A percentile compares a stretch with the other conserved stretches of the same genome.
These are phyloP conservation scores for Malus orientalis DNA, from an alignment of 306 rosid genomes.

Conservation along the genomic window DNA sequence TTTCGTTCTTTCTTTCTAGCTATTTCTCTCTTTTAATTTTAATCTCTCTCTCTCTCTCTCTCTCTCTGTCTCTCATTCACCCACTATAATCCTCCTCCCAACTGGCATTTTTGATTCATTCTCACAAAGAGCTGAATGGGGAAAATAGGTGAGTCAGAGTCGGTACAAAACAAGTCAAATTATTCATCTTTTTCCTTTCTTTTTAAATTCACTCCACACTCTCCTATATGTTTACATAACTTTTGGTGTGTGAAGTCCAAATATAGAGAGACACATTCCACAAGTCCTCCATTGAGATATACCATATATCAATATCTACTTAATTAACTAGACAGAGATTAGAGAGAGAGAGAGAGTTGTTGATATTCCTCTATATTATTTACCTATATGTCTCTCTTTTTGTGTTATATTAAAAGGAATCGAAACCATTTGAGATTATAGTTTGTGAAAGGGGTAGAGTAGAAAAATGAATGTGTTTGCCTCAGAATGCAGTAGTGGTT, in stretches of 20 bases:
- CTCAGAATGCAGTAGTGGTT: conserved; percentile 76
- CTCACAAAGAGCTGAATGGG: conserved; percentile 20
- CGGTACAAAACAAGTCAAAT: conserved; percentile 47
- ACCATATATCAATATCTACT: not conserved
- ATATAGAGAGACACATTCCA: conserved; percentile 16
- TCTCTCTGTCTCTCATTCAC: conserved; percentile 32
- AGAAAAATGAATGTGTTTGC: conserved; percentile 47
- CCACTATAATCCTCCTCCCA: conserved; percentile 37
- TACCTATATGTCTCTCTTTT: not conserved
- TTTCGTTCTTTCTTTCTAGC: conserved; percentile 1
- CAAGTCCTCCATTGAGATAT: not conserved
- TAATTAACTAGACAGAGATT: not conserved
- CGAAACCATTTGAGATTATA: conserved; percentile 4
- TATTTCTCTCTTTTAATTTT: conserved; percentile 31
- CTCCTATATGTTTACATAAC: conserved; percentile 18
- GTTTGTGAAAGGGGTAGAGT: not conserved
- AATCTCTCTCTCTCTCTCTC: conserved; percentile 20
- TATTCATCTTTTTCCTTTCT: conserved; percentile 22
- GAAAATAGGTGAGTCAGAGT: conserved; percentile 28
- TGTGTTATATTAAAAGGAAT: conserved; percentile 25
- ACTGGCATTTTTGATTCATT: conserved; percentile 50
- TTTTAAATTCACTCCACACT: conserved; percentile 9
- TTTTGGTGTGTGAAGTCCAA: conserved; percentile 10
- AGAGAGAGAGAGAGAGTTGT: not conserved
- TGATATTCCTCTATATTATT: conserved; percentile 14